Base-by-base conservation (phyloP, 305 asterid genomes). In the Fraxinus velutina region DNA sequence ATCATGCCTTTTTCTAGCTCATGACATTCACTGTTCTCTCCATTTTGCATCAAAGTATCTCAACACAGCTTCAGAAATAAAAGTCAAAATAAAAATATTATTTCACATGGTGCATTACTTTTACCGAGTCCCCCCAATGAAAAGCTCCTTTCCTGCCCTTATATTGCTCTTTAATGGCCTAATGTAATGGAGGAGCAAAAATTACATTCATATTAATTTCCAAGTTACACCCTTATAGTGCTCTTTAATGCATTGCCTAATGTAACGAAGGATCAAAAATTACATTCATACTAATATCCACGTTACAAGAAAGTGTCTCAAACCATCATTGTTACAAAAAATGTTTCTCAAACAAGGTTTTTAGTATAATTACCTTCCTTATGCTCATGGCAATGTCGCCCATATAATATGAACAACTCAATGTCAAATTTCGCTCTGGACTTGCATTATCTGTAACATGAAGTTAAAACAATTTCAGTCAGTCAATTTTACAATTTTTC, bases 311-410 rank as follows among this genome's bases (percentile, higher is more conserved):
- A 76, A 70, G 75, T 33, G 60, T 75, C 75, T 24, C 9, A 55
- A 19, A 44, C 22, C 75, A 42, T 42, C 52, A 42, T 42, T 77
- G 57, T 39, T 22, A 52, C 17, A 47, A 80, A 13, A 66, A 76
- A 70, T 42, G 75, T 33, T 44, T 75, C 75, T 32, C 8, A 55
- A 19, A 44, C 30, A 70, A 19, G 73, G 19, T 22, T 52, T 77
- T 60, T 32, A 73, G 82, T 80, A 57, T 60, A 80, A 78, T 78
- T 88, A 92, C 98, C 97, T 94, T 93, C 85, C 86, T 87, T 88
- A 96, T 90, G 85, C 98, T 90, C 95, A 94, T 90, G 80, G 98
- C 94, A 84, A 92, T 87, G 85, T 96, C 99, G 15, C 99, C 99
- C 95, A 94, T 89, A 85, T 90, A 90, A 85, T 89, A 96, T 32